Evolutionary conservation across 1,284 basidiomycete species (phyloP), one percentile per base, ranked within the genome.

Genomic region (Hortiboletus rubellus): DNA sequence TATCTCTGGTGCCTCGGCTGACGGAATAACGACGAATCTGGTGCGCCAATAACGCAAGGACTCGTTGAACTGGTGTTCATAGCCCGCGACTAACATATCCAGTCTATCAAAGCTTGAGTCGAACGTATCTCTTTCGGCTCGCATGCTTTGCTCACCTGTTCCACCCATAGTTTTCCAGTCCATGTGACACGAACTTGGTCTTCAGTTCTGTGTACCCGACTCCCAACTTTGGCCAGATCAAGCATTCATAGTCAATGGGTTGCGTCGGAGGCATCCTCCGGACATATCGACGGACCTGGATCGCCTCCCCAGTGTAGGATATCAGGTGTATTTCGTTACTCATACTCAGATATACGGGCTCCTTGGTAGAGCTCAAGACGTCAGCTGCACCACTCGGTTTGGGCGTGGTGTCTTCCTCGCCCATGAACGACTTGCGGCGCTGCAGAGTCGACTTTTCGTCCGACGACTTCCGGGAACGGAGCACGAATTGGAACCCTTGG

Each of bases 401-500:
- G 2, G 82, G 81, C 43, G 72, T 74, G 59, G 74, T 68, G 52
- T 83, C 84, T 54, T 86, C 87, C 56, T 81, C 83, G 18, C 73
- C 73, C 58, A 80, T 71, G 66, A 83, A 86, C 43, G 81, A 84
- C 67, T 82, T 85, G 43, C 78, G 71, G 50, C 82, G 77, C n/a
- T 80, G 76, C 52, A 80, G 66, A 7, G 67, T 65, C 10, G 67
- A 66, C 24, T 60, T 64, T 27, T 63, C 66, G 15, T 76, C 75
- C 17, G 67, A 65, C 1, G 59, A 57, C 30, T 73, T 73, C 14
- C 64, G 65, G 27, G 83, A 74, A 60, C 77, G 76, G 33, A 89
- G 78, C 44, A 98, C 88, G 67, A 98, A 94, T 71, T 99, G 96
- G 73, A 98, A 99, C n/a, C 96, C 96, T 72, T 98, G 95, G 8